Evolutionary conservation across 768 basidiomycete species (phyloP).

Genomic region (Leccinum ochraceum): DNA sequence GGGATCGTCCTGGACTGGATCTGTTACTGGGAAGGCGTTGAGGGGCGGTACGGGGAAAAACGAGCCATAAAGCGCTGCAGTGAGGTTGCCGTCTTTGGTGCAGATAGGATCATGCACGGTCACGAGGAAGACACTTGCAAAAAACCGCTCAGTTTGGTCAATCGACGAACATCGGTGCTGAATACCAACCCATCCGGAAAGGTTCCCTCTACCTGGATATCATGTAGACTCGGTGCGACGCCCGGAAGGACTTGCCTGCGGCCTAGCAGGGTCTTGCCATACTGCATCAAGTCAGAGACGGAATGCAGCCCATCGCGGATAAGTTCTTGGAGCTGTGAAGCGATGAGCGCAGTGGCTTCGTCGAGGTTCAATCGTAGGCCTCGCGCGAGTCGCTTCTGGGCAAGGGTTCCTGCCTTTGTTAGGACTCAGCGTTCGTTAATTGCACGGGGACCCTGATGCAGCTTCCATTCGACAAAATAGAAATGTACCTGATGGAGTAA

Average conservation of each 20-base stretch:
- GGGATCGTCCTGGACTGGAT: conserved; percentile 49
- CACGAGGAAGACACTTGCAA: conserved; percentile 76
- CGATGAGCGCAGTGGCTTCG: conserved; percentile 88
- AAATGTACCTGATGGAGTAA: conserved; percentile 63
- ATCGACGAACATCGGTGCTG: neutral
- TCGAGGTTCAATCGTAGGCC: conserved; percentile 84
- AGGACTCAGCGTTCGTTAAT: neutral
- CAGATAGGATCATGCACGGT: conserved; percentile 96
- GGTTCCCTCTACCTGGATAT: conserved; percentile 94
- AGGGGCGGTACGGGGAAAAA: conserved; percentile 81
- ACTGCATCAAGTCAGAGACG: conserved; percentile 88
- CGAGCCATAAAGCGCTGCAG: conserved; percentile 87
- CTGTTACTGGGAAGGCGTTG: conserved; percentile 59
- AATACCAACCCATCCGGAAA: conserved; percentile 75
- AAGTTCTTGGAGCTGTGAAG: conserved; percentile 89
- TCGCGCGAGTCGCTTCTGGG: conserved; percentile 94
- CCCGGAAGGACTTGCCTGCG: conserved; percentile 85
- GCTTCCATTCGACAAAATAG: neutral
- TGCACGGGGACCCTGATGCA: neutral
- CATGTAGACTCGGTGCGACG: conserved; percentile 73
- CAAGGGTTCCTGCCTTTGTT: conserved; percentile 76
- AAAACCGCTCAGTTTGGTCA: neutral
- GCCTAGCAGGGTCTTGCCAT: conserved; percentile 90
- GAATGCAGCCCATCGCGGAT: conserved; percentile 89
- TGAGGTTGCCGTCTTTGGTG: conserved; percentile 74